phyloP scores from a whole-genome alignment of 345 rosid genomes.

The Salix viminalis region DNA sequence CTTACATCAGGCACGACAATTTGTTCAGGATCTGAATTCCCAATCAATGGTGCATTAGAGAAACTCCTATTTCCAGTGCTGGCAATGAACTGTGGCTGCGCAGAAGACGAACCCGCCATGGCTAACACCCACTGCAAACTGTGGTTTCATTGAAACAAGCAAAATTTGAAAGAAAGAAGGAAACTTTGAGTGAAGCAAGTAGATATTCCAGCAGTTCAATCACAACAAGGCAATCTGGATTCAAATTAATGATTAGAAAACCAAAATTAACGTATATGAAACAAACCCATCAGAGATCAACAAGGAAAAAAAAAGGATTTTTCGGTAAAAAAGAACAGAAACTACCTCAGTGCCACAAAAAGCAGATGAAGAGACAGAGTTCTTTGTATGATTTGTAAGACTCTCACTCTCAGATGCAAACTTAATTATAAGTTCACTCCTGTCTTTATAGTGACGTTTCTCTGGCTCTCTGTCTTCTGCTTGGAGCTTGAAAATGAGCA shows the following conservation, averaged over 20 bases:
- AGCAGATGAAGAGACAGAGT: background rate
- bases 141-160: background rate
- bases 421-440: no score
- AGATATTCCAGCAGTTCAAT: background rate
- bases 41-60: constrained; percentile 64
- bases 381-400: background rate
- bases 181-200: background rate
- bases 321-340: background rate
- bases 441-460: no score
- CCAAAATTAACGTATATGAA: background rate
- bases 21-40: constrained; percentile 46
- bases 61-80: constrained; percentile 56
- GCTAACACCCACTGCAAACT: background rate
- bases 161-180: background rate
- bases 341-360: background rate
- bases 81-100: constrained; percentile 71
- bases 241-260: background rate
- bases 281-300: background rate
- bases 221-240: background rate
- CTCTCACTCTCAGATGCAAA: background rate
- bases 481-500: no score
- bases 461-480: no score
- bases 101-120: constrained; percentile 43
- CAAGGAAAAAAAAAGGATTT: background rate
- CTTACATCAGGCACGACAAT: constrained; percentile 80